Evolutionary conservation across 164 flowering plant species (phyloP).

Genomic region (Protea cynaroides): DNA sequence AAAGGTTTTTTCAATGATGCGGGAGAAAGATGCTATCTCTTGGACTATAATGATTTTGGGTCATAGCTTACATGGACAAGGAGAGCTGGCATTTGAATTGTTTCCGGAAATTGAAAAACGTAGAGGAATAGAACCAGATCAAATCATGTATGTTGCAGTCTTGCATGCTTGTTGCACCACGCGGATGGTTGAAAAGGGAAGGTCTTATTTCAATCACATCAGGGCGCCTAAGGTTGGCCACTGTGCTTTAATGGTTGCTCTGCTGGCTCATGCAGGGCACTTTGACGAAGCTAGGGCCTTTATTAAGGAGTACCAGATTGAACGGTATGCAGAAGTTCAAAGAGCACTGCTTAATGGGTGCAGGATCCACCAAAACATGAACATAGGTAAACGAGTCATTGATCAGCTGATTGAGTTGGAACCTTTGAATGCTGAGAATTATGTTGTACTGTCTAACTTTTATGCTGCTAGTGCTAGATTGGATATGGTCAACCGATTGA

Average conservation of each 20-base stretch:
- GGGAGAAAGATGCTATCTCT: conserved; percentile 43
- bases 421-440: conserved; percentile 59
- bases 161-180: conserved; percentile 58
- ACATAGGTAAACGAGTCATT: conserved; percentile 33
- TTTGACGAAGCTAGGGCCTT: conserved; percentile 48
- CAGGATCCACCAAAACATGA: conserved; percentile 34
- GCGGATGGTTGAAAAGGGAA: conserved; percentile 49
- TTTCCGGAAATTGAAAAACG: conserved; percentile 37
- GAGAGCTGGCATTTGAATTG: conserved; percentile 41
- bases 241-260: conserved; percentile 44
- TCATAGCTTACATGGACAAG: conserved; percentile 60
- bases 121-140: conserved; percentile 24
- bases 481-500: conserved; percentile 34
- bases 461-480: conserved; percentile 39
- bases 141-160: conserved; percentile 32
- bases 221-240: conserved; percentile 36
- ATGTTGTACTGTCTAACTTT: conserved; percentile 47
- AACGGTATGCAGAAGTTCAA: conserved; percentile 33
- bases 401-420: conserved; percentile 54
- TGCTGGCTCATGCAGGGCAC: conserved; percentile 46
- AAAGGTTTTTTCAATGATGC: conserved; percentile 38
- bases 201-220: conserved; percentile 37
- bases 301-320: conserved; percentile 28
- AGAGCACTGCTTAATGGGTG: conserved; percentile 57
- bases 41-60: conserved; percentile 72